Base-by-base conservation (phyloP, 2,329 filamentous ascomycete species). In the Dryadomyces quercus-mongolicae region DNA sequence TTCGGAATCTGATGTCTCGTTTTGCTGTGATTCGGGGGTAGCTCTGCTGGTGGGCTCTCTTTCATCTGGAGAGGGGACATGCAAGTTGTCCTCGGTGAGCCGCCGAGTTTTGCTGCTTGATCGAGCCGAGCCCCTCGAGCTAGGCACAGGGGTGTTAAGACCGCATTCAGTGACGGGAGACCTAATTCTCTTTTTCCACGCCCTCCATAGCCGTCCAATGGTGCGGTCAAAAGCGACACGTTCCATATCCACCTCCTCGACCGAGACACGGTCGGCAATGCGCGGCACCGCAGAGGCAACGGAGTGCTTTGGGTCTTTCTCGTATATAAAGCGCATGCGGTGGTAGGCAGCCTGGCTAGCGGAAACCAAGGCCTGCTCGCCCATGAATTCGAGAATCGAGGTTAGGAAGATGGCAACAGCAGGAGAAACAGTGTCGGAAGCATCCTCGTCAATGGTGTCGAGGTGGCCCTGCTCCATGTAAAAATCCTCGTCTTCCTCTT, bases 391-490 rank as follows among this genome's bases (percentile, higher is more conserved):
- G 45, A 98, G 74, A 57, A 98, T 88, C 0, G 92, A 94, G 0
- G 93, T 96, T 49, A 98, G 73, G 69, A 97, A 98, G 60, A 98
- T 97, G 56, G 93, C 91, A 15, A 94, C 88, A 0, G 91, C 86
- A 34, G 93, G 91, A 0, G 90, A 94, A 20, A 97, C 86, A 49
- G 83, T 77, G 55, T 84, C 85, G 51, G 82, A 80, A 40, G 78
- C 69, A 40, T 77, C 72, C 56, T 84, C 81, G 44, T 77, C 72
- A 22, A 70, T 71, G 49, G 76, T 72, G 42, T 82, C 79, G 12
- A 92, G 74, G 44, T 87, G 80, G 55, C 93, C 89, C 62, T 89
- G 82, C 59, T 90, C 83, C 65, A 94, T 86, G 64, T 88, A 88
- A 51, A 84, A 82, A 64, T 96, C 92, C 67, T 97, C 93, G 60